A percentile compares a stretch with the other conserved stretches of the same genome.
phyloP scores from a whole-genome alignment of 805 yeast genomes.

The Debaryomyces maramus region DNA sequence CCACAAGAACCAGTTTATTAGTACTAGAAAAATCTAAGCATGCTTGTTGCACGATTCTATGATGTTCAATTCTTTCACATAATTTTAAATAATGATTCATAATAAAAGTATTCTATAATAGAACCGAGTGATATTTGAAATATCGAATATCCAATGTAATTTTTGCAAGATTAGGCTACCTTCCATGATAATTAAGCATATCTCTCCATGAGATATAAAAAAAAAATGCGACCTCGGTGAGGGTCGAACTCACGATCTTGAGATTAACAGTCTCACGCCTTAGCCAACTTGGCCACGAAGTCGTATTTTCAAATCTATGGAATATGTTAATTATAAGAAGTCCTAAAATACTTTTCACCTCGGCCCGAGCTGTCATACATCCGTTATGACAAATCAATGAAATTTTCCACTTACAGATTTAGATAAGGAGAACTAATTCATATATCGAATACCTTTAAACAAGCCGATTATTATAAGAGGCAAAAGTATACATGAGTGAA shows the following conservation, averaged over 20 bases:
- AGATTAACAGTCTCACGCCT: constrained; percentile 13
- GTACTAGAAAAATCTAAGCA: constrained; percentile 25
- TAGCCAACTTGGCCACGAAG: constrained; percentile 14
- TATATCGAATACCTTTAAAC: too few relatives aligned
- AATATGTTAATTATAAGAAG: too few relatives aligned
- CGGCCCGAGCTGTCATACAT: too few relatives aligned
- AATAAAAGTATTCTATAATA: not conserved
- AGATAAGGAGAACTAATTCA: too few relatives aligned
- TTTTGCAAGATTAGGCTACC: not conserved
- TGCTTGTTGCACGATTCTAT: constrained; percentile 37
- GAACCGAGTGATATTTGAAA: not conserved
- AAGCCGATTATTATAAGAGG: too few relatives aligned
- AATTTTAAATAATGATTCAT: not conserved
- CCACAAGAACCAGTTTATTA: constrained; percentile 79
- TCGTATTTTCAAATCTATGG: constrained; percentile 1
- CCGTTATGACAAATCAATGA: too few relatives aligned
- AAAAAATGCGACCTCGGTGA: constrained; percentile 14
- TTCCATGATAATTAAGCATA: too few relatives aligned
- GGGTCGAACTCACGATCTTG: constrained; percentile 18
- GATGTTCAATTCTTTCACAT: too few relatives aligned
- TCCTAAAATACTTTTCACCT: too few relatives aligned
- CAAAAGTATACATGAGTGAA: too few relatives aligned
- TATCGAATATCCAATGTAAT: not conserved
- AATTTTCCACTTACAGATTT: too few relatives aligned
- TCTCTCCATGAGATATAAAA: constrained; percentile 4